Conservation (phyloP, 1,139 yeast species). For the Hansenula lynferdii region DNA sequence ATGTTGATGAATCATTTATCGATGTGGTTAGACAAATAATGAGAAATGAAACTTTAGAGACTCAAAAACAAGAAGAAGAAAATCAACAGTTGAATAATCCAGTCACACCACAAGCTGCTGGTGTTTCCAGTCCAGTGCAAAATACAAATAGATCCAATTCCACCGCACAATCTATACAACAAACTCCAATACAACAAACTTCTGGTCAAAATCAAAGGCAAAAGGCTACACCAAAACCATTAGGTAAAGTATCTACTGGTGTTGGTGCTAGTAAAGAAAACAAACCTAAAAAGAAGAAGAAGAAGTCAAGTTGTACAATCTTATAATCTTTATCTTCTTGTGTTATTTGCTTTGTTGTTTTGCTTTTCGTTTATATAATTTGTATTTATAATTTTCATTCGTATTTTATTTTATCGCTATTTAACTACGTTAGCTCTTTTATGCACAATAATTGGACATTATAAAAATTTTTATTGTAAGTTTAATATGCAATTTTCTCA, state of each 20-base stretch:
- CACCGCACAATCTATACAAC: constrained; percentile 1
- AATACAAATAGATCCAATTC: not conserved
- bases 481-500: too few relatives aligned
- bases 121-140: not conserved
- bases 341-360: not conserved
- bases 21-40: constrained; percentile 87
- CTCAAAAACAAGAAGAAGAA: constrained; percentile 7
- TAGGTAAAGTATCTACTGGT: constrained; percentile 10
- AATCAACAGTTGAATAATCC: constrained; percentile 1
- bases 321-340: too few relatives aligned
- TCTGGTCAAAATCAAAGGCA: too few relatives aligned
- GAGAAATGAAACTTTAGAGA: constrained; percentile 50
- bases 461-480: too few relatives aligned
- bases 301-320: constrained; percentile 21
- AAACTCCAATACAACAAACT: constrained; percentile 3
- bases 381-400: too few relatives aligned
- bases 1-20: constrained; percentile 86
- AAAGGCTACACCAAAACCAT: constrained; percentile 11
- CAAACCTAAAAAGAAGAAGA: constrained; percentile 20
- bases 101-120: not conserved
- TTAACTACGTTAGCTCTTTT: too few relatives aligned
- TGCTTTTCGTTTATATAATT: not conserved
- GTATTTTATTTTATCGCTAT: too few relatives aligned
- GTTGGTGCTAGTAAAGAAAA: constrained; percentile 1
- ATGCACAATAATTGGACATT: too few relatives aligned